These are phyloP conservation scores for Mycena galericulata DNA, from an alignment of 768 basidiomycete genomes.

Conservation along the genomic window DNA sequence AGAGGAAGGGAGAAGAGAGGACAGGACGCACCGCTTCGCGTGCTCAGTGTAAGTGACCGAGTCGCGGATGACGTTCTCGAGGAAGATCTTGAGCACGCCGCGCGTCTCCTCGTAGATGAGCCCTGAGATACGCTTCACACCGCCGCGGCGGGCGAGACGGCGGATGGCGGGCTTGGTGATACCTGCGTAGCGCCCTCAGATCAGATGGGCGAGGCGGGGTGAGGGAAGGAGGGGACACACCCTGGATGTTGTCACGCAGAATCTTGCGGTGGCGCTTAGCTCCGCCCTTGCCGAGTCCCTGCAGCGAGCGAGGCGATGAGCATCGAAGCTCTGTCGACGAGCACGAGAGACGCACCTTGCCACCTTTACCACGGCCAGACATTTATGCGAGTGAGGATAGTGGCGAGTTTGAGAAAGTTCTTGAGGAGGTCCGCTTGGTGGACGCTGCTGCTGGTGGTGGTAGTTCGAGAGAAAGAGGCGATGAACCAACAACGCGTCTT, in stretches of 20 bases:
- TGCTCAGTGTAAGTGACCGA: constrained; percentile 99
- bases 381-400: constrained; percentile 55
- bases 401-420: not conserved
- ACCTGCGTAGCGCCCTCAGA: constrained; percentile 52
- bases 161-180: constrained; percentile 93
- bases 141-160: constrained; percentile 95
- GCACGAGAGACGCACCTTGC: constrained; percentile 65
- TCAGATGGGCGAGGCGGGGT: not conserved
- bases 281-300: constrained; percentile 88
- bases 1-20: not conserved
- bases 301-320: constrained; percentile 9
- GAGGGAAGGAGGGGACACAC: constrained; percentile 42
- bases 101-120: constrained; percentile 66
- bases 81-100: constrained; percentile 94
- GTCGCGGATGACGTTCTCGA: constrained; percentile 92
- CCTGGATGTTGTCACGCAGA: constrained; percentile 79
- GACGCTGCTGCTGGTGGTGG: constrained; percentile 36
- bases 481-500: not conserved
- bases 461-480: constrained; percentile 35
- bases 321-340: not conserved
- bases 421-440: constrained; percentile 4
- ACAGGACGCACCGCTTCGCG: constrained; percentile 78
- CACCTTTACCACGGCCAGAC: constrained; percentile 98
- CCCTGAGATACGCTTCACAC: constrained; percentile 92
- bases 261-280: constrained; percentile 89